phyloP scores from a whole-genome alignment of 345 rosid genomes.

The Rhodamnia rubescens region DNA sequence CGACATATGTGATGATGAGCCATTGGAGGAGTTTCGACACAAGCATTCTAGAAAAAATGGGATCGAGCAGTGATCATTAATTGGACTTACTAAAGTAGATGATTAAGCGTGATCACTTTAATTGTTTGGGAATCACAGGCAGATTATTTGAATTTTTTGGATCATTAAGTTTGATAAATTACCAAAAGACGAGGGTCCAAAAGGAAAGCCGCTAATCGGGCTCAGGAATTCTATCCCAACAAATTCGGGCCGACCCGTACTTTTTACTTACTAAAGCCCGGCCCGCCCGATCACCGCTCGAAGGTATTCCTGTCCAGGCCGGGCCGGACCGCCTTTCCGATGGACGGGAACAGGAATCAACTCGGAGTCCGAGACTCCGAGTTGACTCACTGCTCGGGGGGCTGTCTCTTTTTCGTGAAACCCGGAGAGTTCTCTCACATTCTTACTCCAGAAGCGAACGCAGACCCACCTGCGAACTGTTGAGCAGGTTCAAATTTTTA shows the following conservation, averaged over 20 bases:
- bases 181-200: not conserved
- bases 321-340: not conserved
- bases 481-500: not conserved
- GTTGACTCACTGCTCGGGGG: not conserved
- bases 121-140: not conserved
- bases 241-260: not conserved
- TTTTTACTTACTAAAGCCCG: not conserved
- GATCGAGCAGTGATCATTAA: not conserved
- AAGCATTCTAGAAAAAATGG: too few species aligned
- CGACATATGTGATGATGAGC: not conserved
- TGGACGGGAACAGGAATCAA: not conserved
- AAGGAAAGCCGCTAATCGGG: not conserved
- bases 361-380: not conserved
- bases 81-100: not conserved
- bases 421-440: not conserved
- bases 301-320: not conserved
- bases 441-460: not conserved
- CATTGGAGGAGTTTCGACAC: accelerated
- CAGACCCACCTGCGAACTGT: not conserved
- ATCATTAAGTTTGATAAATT: not conserved
- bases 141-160: not conserved
- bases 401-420: not conserved
- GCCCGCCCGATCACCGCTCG: not conserved
- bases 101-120: not conserved
- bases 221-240: not conserved